Base-by-base conservation (phyloP, 1,284 basidiomycete genomes). In the Ceratobasidium sp. region DNA sequence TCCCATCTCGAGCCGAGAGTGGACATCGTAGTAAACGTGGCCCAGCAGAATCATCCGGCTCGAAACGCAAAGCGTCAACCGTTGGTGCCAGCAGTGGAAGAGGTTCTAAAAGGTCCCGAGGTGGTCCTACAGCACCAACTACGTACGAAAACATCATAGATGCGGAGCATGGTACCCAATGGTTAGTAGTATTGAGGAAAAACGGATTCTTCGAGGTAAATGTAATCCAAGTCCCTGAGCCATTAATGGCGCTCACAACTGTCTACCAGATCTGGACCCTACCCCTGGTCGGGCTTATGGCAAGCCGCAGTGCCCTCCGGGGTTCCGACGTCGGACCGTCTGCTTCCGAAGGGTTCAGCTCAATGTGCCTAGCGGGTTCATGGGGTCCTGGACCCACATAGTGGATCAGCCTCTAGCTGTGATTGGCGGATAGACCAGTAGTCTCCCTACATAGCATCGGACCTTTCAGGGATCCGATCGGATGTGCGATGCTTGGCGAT, bases 141-240 rank as follows among this genome's bases (percentile, higher is more conserved):
- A 91, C 89, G 0, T 80, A 92, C 48, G 89, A 91, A 74, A 82
- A 85, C 10, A 87, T 83, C 5, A 85, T 91, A 72, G 84, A 84
- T 75, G 82, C 88, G 12, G 86, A 85, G 53, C 83, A 80, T 69
- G 85, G 83, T 46, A 86, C 82, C 16, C 91, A 92, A 76, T 92
- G 91, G 88, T 80, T 93, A 16, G 76, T 89, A 23, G 81, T 93
- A 8, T 83, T 89, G 73, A 84, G 92, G 8, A 90, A 90, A 6
- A 88, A 90, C 78, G 91, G 91, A 21, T 82, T 89, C n/a, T 83
- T 94, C 77, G 92, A 93, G 87, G 92, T 92, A 67, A 55, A 82
- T 79, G 4, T 5, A n/a, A n/a, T n/a, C n/a, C 10, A 12, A 4
- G 39, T 1, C n/a, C 3, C 6, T 50, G 16, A 34, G n/a, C n/a